Base-by-base conservation (phyloP, 2,329 filamentous ascomycete genomes). In the Scedosporium apiospermum region DNA sequence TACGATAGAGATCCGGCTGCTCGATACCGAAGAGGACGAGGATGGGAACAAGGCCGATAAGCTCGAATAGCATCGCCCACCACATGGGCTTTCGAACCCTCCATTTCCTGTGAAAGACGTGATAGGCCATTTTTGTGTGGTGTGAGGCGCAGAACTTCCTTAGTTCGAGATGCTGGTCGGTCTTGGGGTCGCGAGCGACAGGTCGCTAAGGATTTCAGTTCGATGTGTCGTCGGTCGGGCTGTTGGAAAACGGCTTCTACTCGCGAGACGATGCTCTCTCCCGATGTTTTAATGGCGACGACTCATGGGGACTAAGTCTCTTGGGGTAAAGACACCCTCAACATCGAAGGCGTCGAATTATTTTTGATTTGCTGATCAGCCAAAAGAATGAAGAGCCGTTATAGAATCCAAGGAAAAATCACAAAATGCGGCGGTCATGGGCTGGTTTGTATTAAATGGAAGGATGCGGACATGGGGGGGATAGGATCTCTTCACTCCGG, bases 1-100 rank as follows among this genome's bases (percentile, higher is more conserved):
- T 87, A 57, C 89, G 84, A 73, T 88, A 93, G 62, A 87, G 79
- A 71, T 92, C 82, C 16, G 89, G 89, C 67, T 89, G 86, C 41
- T 88, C 83, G 69, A 93, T 85, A 67, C 85, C 88, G 71, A 89
- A 90, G 61, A 93, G 80, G 44, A 89, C 81, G 66, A 93, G 81
- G 59, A 83, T 76, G 16, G 85, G 81, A 63, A 93, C 78, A 26
- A 87, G 83, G 65, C 86, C 81, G 44, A 77, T 74, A 61, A 93
- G 80, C 75, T 93, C 90, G 60, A 86, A 70, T 59, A 83, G 69
- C 77, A 93, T 83, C 66, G 90, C 77, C 70, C 74, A 84, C 80
- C 76, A 87, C 78, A 81, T 85, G 70, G 72, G 84, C 74, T 72
- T 80, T 73, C 73, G 82, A 75, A 75, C 80, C 74, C 73, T 84